Evolutionary conservation across 2,329 filamentous ascomycete species (phyloP).

Genomic region (Cladosporium sp.): DNA sequence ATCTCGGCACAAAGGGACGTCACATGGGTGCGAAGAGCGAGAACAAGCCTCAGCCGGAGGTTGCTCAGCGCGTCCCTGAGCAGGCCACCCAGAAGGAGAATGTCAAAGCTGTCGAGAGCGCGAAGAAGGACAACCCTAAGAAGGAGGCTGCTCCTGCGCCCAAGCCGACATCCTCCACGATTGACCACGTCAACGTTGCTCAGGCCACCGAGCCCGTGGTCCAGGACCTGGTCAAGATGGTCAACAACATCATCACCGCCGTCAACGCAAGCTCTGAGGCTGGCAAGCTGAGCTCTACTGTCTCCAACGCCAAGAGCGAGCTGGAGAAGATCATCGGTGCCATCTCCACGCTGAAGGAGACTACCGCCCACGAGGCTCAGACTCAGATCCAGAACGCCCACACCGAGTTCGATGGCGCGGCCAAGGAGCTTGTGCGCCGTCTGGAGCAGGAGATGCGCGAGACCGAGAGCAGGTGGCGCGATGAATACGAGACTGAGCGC

Average conservation of each 20-base stretch:
- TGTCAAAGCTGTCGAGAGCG: constrained; percentile 26
- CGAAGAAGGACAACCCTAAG: constrained; percentile 22
- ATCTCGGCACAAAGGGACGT: constrained; percentile 42
- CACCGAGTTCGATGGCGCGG: constrained; percentile 77
- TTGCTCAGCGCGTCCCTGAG: constrained; percentile 21
- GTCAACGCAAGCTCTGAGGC: constrained; percentile 81
- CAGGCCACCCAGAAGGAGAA: constrained; percentile 17
- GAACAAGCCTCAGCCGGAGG: constrained; percentile 43
- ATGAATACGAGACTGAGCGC: constrained; percentile 84
- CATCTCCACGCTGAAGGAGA: constrained; percentile 66
- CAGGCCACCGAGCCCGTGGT: constrained; percentile 80
- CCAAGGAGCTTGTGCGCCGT: constrained; percentile 79
- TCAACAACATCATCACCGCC: constrained; percentile 92
- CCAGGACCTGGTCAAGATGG: constrained; percentile 86
- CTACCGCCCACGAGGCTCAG: constrained; percentile 64
- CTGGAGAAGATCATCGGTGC: constrained; percentile 70
- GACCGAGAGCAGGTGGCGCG: constrained; percentile 76
- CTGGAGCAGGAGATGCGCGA: constrained; percentile 75
- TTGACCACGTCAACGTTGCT: constrained; percentile 70
- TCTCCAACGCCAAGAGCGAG: constrained; percentile 80
- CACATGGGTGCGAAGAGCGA: constrained; percentile 55
- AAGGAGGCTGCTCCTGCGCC: constrained; percentile 37
- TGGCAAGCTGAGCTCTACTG: constrained; percentile 68
- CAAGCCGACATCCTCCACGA: constrained; percentile 39
- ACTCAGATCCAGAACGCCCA: constrained; percentile 65